A percentile compares a stretch with the other conserved stretches of the same genome.
These are phyloP conservation scores for Starmerella scarabaei DNA, from an alignment of 805 yeast genomes.

Conservation along the genomic window DNA sequence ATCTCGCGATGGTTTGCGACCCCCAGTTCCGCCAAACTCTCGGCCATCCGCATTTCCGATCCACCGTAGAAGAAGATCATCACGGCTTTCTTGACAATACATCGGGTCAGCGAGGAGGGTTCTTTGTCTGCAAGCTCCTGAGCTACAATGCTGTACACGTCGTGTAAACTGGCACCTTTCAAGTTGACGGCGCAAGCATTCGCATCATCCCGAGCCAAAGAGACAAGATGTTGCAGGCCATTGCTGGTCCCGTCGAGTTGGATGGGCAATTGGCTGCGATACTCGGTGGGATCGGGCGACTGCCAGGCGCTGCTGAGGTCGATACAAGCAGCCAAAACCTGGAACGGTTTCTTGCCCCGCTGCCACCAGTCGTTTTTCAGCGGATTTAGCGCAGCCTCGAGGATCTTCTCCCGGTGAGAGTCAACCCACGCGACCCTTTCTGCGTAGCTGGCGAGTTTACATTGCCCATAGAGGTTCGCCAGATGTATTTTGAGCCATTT, in stretches of 20 bases:
- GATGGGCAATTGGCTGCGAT: conserved; percentile 35
- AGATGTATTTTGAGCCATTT: conserved; percentile 41
- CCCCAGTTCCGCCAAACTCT: not conserved
- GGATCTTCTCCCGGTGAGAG: conserved; percentile 30
- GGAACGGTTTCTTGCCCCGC: conserved; percentile 43
- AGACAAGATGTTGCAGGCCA: conserved; percentile 47
- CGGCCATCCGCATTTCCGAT: conserved; percentile 36
- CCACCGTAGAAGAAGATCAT: conserved; percentile 94
- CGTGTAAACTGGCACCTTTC: conserved; percentile 38
- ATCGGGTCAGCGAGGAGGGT: conserved; percentile 36
- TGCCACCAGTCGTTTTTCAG: conserved; percentile 36
- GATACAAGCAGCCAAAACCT: conserved; percentile 38
- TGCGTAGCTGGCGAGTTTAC: conserved; percentile 33
- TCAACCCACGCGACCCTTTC: conserved; percentile 34
- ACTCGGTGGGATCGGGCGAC: conserved; percentile 32
- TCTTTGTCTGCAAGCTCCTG: conserved; percentile 7
- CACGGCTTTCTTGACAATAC: conserved; percentile 78
- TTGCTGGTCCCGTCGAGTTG: conserved; percentile 50
- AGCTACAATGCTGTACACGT: conserved; percentile 35
- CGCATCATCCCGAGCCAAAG: conserved; percentile 41
- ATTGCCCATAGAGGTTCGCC: conserved; percentile 41
- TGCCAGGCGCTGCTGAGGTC: conserved; percentile 36
- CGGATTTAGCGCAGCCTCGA: conserved; percentile 35
- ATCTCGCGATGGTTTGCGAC: not conserved
- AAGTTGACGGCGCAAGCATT: conserved; percentile 43